Evolutionary conservation across 2,329 filamentous ascomycete genomes (phyloP), one percentile per base, ranked within the genome.

Genomic region (Microdochium paspali): DNA sequence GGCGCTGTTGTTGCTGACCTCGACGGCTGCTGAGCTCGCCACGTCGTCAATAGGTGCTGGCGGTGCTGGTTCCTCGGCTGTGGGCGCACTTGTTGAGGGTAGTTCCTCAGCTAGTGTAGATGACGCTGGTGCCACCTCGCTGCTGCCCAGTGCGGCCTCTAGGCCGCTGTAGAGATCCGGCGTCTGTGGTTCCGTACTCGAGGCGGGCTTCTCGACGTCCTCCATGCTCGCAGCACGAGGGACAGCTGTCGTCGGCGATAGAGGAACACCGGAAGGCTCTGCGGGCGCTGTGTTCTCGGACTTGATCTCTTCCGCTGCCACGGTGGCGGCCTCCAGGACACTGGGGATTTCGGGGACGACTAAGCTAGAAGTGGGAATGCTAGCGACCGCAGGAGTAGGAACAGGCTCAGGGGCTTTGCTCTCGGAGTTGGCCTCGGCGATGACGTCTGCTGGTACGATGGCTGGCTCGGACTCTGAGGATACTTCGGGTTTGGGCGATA

Each of bases 101-200:
- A n/a, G n/a, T n/a, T n/a, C n/a, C n/a, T n/a, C n/a, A n/a, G n/a
- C n/a, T n/a, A n/a, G n/a, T 7, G 31, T 12, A 4, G 31, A 12
- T 35, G 31, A 18, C 31, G 13, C 31, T 7, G 13, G 6, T n/a
- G n/a, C 56, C 21, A 53, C 54, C 13, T 53, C 47, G 3, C 51
- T 50, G n/a, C 51, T 54, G 48, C 73, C 66, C 30, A 74, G 61
- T 28, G 69, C 71, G 1, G 68, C 63, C 53, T 74, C 66, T 1
- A 73, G 56, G n/a, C 64, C 68, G n/a, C 65, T 67, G 21, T 74
- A 64, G 30, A 74, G 47, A 54, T 74, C 70, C 7, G 67, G 62
- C 24, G 69, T 67, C 13, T 67, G 64, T 2, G 63, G 58, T 26
- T 61, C 61, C 15, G 39, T 46, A 3, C 18, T 25, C 15, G 30